Base-by-base conservation (phyloP, 352 stramenopile genomes). In the Globisporangium nunn region DNA sequence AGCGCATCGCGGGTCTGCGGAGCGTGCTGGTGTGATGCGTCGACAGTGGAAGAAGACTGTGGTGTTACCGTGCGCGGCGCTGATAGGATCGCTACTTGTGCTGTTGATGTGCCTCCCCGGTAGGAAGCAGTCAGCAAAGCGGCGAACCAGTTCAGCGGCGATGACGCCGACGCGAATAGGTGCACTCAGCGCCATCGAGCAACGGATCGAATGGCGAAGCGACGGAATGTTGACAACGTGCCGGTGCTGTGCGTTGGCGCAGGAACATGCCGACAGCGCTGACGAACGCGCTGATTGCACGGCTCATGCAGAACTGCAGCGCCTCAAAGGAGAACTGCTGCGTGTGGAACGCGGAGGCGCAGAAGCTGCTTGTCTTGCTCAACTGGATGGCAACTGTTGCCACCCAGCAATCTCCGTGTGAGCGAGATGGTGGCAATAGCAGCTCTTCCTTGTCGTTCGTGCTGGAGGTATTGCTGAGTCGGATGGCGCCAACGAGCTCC, bases 241-340 rank as follows among this genome's bases (percentile, higher is more conserved):
- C 40, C 28, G 50, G 44, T n/a, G 10, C 11, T 17, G 37, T 23
- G 23, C 23, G 23, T 23, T 23, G 23, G 23, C 11, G 37, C 37
- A 76, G 66, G 29, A 88, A 85, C 33, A 57, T 91, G 50, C 51
- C 89, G n/a, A 47, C 37, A 1, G 56, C 70, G 15, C 54, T 91
- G 39, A 70, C 64, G 33, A 64, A 35, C 17, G 56, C 78, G 10
- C 55, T 80, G 30, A 71, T 79, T 7, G 67, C 63, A 49, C 76
- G 81, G 46, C 68, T 65, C 11, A 73, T 76, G 40, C 58, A 58
- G 48, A 67, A 73, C 44, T 84, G 76, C 47, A 62, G 52, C 7
- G 58, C 65, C 28, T 81, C 76, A 18, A 80, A 75, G 40, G 44
- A 53, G 8, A 91, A 88, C 29, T 64, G 66, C 46, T 91, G 76